Base-by-base conservation (phyloP, 1,139 yeast species). In the Pichia kudriavzevii region DNA sequence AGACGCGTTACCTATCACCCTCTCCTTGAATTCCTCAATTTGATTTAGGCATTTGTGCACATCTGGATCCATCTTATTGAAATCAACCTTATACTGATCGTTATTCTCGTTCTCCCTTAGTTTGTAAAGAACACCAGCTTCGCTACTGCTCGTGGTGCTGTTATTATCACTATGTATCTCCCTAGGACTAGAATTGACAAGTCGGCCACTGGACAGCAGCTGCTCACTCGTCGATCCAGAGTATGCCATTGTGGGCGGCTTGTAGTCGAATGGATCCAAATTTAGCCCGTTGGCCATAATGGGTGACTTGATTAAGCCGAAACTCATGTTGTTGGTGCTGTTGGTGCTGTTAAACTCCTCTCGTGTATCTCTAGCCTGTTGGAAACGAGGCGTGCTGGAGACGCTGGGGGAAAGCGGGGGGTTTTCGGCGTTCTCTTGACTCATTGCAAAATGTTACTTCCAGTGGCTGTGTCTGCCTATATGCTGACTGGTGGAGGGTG, bases 61-160 rank as follows among this genome's bases (percentile, higher is more conserved):
- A 4, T 28, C 27, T 10, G 3, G n/a, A 26, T 31, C 37, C 8
- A 34, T 20, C 20, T 34, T 31, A 12, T 17, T 29, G 10, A 34
- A 16, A 14, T 34, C 32, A 2, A 34, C 19, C 15, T 34, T 34
- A 22, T 31, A 23, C 7, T 25, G 26, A 12, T 8, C 15, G 7
- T 27, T 17, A 12, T 22, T 14, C n/a, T n/a, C n/a, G n/a, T n/a
- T n/a, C n/a, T n/a, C n/a, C n/a, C n/a, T n/a, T n/a, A n/a, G n/a
- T n/a, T n/a, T n/a, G n/a, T n/a, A n/a, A n/a, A n/a, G n/a, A 20
- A 12, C 28, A 11, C 14, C 13, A 6, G 15, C 17, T 9, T 17
- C 18, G 9, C 16, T 22, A 2, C 16, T 8, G n/a, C n/a, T n/a
- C n/a, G n/a, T n/a, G 3, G 17, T 22, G 9, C 20, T 29, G 13